A percentile compares a stretch with the other conserved stretches of the same genome.
phyloP scores from a whole-genome alignment of 306 rosid genomes.

The Rosa rugosa region DNA sequence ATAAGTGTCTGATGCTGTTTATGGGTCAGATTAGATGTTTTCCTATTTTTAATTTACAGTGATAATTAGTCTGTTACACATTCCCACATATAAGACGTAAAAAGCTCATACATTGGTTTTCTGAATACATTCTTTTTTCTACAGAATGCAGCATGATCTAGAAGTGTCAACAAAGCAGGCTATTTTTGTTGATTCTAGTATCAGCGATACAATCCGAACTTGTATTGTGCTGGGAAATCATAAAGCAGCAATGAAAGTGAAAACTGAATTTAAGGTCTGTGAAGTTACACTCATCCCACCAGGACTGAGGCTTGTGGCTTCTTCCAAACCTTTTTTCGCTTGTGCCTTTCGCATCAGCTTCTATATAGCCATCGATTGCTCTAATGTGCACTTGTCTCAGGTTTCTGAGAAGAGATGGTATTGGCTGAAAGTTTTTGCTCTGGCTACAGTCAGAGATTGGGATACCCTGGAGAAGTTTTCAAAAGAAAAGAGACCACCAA shows the following conservation, averaged over 20 bases:
- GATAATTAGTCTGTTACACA: not conserved
- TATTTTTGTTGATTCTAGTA: constrained; percentile 95
- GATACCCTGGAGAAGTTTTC: constrained; percentile 84
- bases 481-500: constrained; percentile 88
- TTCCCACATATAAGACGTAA: not conserved
- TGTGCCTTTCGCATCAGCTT: constrained; percentile 6
- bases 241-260: constrained; percentile 87
- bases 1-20: not conserved
- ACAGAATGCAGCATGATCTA: constrained; percentile 87
- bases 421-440: constrained; percentile 96
- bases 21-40: not conserved
- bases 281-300: constrained; percentile 16
- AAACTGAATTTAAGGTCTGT: constrained; percentile 92
- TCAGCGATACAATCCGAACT: constrained; percentile 92
- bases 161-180: constrained; percentile 95
- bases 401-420: constrained; percentile 99
- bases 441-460: constrained; percentile 97
- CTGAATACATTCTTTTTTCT: constrained; percentile 9
- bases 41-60: not conserved
- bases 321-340: not conserved
- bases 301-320: not conserved
- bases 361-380: constrained; percentile 17
- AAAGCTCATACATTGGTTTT: not conserved
- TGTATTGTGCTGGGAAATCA: constrained; percentile 98
- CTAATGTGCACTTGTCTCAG: constrained; percentile 38